A percentile compares a stretch with the other conserved stretches of the same genome.
phyloP scores from a whole-genome alignment of 1,139 yeast genomes.

The Hemisphaericaspora subhashii region DNA sequence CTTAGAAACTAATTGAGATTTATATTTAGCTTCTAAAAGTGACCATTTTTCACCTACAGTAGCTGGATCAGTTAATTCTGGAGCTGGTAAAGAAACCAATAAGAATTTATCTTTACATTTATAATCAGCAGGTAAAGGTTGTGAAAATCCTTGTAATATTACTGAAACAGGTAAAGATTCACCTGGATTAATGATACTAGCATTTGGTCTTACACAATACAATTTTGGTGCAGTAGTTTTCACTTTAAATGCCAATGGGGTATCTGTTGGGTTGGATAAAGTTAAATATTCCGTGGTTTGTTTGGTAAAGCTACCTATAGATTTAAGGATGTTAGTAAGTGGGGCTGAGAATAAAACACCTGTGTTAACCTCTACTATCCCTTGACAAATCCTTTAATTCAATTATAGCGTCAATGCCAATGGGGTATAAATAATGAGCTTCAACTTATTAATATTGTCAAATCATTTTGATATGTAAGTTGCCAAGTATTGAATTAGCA shows the following conservation, averaged over 20 bases:
- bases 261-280: constrained; percentile 63
- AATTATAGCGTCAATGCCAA: too few relatives aligned
- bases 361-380: too few relatives aligned
- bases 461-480: too few relatives aligned
- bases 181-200: constrained; percentile 78
- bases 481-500: too few relatives aligned
- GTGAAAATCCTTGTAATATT: constrained; percentile 79
- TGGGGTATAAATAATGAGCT: too few relatives aligned
- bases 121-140: constrained; percentile 69
- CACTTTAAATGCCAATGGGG: constrained; percentile 85
- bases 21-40: constrained; percentile 61
- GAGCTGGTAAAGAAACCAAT: constrained; percentile 81
- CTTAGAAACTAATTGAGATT: constrained; percentile 61
- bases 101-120: constrained; percentile 91
- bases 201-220: constrained; percentile 95
- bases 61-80: constrained; percentile 53
- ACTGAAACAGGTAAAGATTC: constrained; percentile 71
- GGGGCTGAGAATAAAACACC: background rate
- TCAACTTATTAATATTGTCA: too few relatives aligned
- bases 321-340: constrained; percentile 10
- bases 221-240: constrained; percentile 97
- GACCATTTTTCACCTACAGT: constrained; percentile 74
- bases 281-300: constrained; percentile 69
- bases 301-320: constrained; percentile 64
- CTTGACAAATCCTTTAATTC: too few relatives aligned